Percentiles rank a stretch among this genome's conserved stretches.
These are phyloP conservation scores for Rubia peregrina DNA, from an alignment of 305 asterid genomes.

Conservation along the genomic window DNA sequence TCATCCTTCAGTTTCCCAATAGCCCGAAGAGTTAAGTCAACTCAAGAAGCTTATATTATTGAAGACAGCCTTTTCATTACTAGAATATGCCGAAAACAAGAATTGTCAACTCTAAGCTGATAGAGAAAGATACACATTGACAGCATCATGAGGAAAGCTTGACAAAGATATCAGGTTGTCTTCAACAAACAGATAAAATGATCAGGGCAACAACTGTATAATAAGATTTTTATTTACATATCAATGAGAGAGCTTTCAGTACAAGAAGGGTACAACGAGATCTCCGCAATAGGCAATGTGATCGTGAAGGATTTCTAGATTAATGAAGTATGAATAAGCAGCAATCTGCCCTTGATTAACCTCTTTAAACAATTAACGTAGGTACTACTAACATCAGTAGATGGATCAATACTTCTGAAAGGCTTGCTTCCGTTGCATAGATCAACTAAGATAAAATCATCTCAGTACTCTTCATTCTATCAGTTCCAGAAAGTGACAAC, in stretches of 20 bases:
- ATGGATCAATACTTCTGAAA: slow-evolving; percentile 11
- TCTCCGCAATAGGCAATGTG: neutral
- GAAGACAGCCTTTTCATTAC: neutral
- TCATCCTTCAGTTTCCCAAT: neutral
- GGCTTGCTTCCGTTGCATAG: slow-evolving; percentile 4
- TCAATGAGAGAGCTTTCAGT: neutral
- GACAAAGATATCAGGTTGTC: neutral
- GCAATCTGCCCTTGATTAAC: neutral
- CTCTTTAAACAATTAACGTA: neutral
- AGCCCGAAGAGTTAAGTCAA: slow-evolving; percentile 13
- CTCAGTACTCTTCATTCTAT: slow-evolving; percentile 53
- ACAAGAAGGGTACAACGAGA: neutral
- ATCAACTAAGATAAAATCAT: slow-evolving; percentile 46
- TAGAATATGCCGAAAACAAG: neutral
- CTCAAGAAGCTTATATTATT: neutral
- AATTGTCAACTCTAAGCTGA: neutral
- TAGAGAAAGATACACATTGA: neutral
- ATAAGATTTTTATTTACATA: neutral
- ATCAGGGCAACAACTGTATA: neutral
- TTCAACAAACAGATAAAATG: neutral
- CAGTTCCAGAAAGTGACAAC: slow-evolving; percentile 47
- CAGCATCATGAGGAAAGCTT: neutral
- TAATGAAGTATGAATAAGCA: neutral
- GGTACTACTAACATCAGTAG: neutral
- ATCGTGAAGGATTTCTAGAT: neutral